phyloP scores from a whole-genome alignment of 192 early-diverging fungal genomes.

The Backusella liffmaniae region DNA sequence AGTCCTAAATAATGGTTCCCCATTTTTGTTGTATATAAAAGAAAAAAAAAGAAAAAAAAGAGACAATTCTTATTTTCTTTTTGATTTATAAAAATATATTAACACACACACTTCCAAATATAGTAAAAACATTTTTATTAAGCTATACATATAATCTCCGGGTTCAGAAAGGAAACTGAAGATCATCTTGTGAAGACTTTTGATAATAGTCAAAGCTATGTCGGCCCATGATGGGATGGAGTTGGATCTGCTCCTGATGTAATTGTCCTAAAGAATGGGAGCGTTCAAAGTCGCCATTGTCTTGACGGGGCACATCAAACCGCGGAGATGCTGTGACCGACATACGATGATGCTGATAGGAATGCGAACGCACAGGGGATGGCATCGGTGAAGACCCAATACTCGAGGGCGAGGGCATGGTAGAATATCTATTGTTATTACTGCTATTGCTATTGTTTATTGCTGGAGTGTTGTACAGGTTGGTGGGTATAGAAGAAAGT shows the following conservation, averaged over 20 bases:
- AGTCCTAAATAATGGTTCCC: slow-evolving; percentile 15
- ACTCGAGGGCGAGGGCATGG: neutral
- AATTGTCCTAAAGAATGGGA: neutral
- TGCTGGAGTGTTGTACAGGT: neutral
- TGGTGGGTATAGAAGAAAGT: slow-evolving; percentile 5
- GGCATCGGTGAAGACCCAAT: neutral
- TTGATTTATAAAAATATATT: neutral
- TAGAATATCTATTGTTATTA: neutral
- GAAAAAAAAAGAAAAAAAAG: neutral
- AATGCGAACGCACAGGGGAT: neutral
- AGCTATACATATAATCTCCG: neutral
- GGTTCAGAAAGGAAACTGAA: neutral
- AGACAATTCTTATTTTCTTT: neutral
- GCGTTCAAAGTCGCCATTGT: neutral
- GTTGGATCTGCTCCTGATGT: neutral
- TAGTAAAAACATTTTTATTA: neutral
- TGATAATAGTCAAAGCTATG: neutral
- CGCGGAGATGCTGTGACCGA: neutral
- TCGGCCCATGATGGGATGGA: neutral
- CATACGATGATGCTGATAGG: neutral
- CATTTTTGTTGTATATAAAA: neutral
- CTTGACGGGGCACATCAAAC: neutral
- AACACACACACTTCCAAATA: neutral
- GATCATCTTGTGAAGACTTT: neutral
- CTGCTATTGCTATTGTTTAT: neutral